Evolutionary conservation across 805 yeast species (phyloP), one percentile per base, ranked within the genome.

Genomic region (Wickerhamiella occidentalis): DNA sequence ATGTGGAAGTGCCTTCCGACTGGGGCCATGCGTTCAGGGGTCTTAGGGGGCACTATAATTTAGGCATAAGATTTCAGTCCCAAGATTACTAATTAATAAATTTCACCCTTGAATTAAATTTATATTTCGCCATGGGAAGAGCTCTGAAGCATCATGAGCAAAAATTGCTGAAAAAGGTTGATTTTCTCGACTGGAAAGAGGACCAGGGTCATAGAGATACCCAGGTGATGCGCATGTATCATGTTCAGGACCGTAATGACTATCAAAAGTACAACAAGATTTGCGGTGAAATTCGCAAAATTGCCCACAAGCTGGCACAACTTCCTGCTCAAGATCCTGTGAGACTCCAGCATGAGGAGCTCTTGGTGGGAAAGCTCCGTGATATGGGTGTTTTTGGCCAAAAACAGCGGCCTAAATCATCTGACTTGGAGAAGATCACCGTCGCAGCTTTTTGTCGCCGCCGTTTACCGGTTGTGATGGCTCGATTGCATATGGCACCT

Each of bases 141-240:
- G 74, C 84, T 58, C 76, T 92, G 53, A 92, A 92, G 66, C 86
- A 84, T 69, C 98, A 92, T 67, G 98, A 92, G 76, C 82, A 85
- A 73, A 88, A 87, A 68, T 78, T 92, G 60, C 76, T 92, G 60
- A 87, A 84, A 71, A 92, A 92, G 67, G 97, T 92, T 48, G 96
- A 92, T 63, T 86, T 92, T 69, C 83, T 86, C 47, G 94, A 92
- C 65, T 92, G 97, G 96, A 92, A 92, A 65, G 94, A 86, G 60
- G 98, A 92, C 64, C 80, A 82, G 50, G 86, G 90, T 26, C 98
- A 92, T 65, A 73, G 98, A 57, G 98, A 90, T 58, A 80, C 94
- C n/a, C 90, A 85, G 65, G 95, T 92, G 29, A 92, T 92, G 95
- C 76, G 94, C 58, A 82, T 85, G 48, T 92, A 88, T 66, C 96